A percentile compares a stretch with the other conserved stretches of the same genome.
These are phyloP conservation scores for Phycomyces blakesleeanus DNA, from an alignment of 192 early-diverging fungal genomes.

Conservation along the genomic window DNA sequence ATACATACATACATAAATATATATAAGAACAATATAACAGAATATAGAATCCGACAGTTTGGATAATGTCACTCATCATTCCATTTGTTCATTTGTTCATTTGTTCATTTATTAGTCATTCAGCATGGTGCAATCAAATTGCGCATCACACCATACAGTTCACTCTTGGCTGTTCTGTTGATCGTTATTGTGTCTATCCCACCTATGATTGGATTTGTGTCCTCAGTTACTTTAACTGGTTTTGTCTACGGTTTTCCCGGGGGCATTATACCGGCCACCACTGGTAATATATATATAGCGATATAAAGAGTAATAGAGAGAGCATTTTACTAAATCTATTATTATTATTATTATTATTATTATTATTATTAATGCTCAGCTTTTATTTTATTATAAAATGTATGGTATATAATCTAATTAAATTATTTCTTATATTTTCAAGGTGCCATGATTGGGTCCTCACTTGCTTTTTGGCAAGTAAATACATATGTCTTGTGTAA, in stretches of 20 bases:
- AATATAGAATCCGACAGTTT: too few relatives aligned
- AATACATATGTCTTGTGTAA: not conserved
- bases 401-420: too few relatives aligned
- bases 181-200: constrained; percentile 42
- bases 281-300: constrained; percentile 24
- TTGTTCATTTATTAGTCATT: constrained; percentile 4
- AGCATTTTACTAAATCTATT: too few relatives aligned
- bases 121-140: constrained; percentile 20
- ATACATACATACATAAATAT: too few relatives aligned
- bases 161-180: constrained; percentile 19
- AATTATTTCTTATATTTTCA: too few relatives aligned
- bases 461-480: not conserved
- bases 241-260: constrained; percentile 52
- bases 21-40: too few relatives aligned
- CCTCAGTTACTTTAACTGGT: constrained; percentile 35
- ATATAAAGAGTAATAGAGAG: too few relatives aligned
- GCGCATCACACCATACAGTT: constrained; percentile 16
- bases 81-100: not conserved
- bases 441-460: constrained; percentile 25
- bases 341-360: too few relatives aligned
- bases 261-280: constrained; percentile 44
- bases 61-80: too few relatives aligned
- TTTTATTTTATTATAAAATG: too few relatives aligned
- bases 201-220: constrained; percentile 46
- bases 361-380: too few relatives aligned